Evolutionary conservation across 495 filamentous ascomycete species (phyloP), one percentile per base, ranked within the genome.

Genomic region (Jackrogersella multiformis): DNA sequence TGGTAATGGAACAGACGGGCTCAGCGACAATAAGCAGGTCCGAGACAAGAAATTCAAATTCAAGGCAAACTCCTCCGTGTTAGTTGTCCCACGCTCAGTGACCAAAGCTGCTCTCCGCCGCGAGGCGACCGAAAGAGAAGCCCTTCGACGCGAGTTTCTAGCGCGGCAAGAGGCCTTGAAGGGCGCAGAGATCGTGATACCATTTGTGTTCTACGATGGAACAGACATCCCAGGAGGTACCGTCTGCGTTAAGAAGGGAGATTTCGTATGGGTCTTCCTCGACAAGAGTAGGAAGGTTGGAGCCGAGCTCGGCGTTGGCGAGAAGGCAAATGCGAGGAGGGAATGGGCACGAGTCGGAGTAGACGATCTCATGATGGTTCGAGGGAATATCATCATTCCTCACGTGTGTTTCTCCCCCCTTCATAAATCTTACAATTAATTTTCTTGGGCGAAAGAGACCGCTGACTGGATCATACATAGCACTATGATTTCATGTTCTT

Each of bases 131-230:
- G 88, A 92, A 58, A 84, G 92, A 51, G 95, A 99, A 64, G 80
- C 87, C 36, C 77, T 97, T 39, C 88, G 94, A 8, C 92, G 92
- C 63, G 91, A 97, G 70, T 99, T 97, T 68, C 64, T 96, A 28
- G 77, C 78, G 7, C 84, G 94, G 71, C 95, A 97, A 75, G 92
- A 96, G 46, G 86, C 88, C 1, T 89, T 98, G 57, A 97, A 96
- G 79, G 87, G 87, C 32, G 92, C 93, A 21, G 93, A 97, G 72
- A 92, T 99, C 18, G 80, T 89, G 38, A 92, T 99, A 2, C 95
- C 95, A 0, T 99, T 99, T 77, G 92, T 97, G 20, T 98, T 99
- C 73, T 98, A 97, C 77, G 96, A 99, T 61, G 95, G 95, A n/a
- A 96, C 92, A 3, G 94, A 95, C 76, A 93, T 92, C n/a, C 89